Evolutionary conservation across 139 green algal species (phyloP).

Genomic region (Chlorella sp.): DNA sequence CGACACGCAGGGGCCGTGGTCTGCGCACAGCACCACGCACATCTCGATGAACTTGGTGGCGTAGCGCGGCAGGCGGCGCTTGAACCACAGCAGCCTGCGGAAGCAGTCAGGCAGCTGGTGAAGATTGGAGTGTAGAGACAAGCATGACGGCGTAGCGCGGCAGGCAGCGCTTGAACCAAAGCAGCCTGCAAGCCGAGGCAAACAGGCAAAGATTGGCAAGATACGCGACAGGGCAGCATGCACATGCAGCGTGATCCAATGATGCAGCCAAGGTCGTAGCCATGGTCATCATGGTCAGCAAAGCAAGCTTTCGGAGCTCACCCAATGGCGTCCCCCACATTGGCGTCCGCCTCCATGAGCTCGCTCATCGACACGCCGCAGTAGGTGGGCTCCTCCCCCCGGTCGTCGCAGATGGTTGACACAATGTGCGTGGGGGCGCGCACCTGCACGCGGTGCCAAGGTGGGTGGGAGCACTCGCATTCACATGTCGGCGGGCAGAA

Average conservation of each 20-base stretch:
- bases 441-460: constrained; percentile 73
- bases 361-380: constrained; percentile 71
- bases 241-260: too few relatives aligned
- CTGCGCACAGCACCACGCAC: constrained; percentile 94
- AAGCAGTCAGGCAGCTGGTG: neutral
- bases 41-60: constrained; percentile 96
- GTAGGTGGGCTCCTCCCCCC: constrained; percentile 88
- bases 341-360: constrained; percentile 85
- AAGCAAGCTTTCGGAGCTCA: too few relatives aligned
- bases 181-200: neutral
- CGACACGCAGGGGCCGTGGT: constrained; percentile 93
- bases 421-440: constrained; percentile 92
- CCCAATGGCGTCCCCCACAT: constrained; percentile 89
- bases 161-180: neutral
- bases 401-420: constrained; percentile 93
- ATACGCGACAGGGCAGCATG: too few relatives aligned
- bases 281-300: too few relatives aligned
- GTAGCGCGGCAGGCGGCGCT: constrained; percentile 86
- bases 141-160: too few relatives aligned
- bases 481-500: too few relatives aligned
- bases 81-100: constrained; percentile 73
- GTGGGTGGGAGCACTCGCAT: too few relatives aligned
- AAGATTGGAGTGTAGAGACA: neutral
- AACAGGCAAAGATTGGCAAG: too few relatives aligned
- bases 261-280: too few relatives aligned